phyloP scores from a whole-genome alignment of 495 filamentous ascomycete genomes.

The Mycothermus thermophilus region DNA sequence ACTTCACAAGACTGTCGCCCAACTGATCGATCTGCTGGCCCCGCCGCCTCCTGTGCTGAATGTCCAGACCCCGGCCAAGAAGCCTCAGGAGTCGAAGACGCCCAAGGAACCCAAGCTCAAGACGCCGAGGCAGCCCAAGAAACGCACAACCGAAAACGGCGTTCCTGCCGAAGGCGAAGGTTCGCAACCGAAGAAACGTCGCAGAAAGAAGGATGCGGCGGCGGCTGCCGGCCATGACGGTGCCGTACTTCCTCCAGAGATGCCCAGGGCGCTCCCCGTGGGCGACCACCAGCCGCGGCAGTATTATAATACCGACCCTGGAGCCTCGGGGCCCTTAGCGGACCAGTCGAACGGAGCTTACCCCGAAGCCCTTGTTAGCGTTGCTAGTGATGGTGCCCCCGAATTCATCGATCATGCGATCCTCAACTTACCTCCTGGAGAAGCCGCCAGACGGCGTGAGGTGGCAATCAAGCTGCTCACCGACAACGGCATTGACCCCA shows the following conservation, averaged over 20 bases:
- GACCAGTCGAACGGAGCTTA: slow-evolving; percentile 6
- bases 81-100: slow-evolving; percentile 37
- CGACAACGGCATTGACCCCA: slow-evolving; percentile 23
- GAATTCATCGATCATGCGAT: slow-evolving; percentile 6
- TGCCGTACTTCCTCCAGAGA: slow-evolving; percentile 13
- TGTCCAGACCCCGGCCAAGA: slow-evolving; percentile 8
- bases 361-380: slow-evolving; percentile 9
- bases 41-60: slow-evolving; percentile 16
- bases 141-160: slow-evolving; percentile 38
- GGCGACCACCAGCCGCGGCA: slow-evolving; percentile 7
- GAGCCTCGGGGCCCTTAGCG: neutral
- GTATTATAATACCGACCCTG: slow-evolving; percentile 8
- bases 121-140: slow-evolving; percentile 50
- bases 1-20: slow-evolving; percentile 31
- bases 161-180: slow-evolving; percentile 10
- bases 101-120: slow-evolving; percentile 32
- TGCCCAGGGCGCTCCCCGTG: slow-evolving; percentile 15
- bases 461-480: slow-evolving; percentile 28
- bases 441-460: slow-evolving; percentile 27
- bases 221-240: slow-evolving; percentile 2
- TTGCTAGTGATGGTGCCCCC: slow-evolving; percentile 1
- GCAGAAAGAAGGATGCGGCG: slow-evolving; percentile 18
- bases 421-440: slow-evolving; percentile 29
- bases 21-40: slow-evolving; percentile 27
- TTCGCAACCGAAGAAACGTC: slow-evolving; percentile 15